phyloP scores from a whole-genome alignment of 225 moss, liverwort and hornwort genomes.

The Polytrichum commune region DNA sequence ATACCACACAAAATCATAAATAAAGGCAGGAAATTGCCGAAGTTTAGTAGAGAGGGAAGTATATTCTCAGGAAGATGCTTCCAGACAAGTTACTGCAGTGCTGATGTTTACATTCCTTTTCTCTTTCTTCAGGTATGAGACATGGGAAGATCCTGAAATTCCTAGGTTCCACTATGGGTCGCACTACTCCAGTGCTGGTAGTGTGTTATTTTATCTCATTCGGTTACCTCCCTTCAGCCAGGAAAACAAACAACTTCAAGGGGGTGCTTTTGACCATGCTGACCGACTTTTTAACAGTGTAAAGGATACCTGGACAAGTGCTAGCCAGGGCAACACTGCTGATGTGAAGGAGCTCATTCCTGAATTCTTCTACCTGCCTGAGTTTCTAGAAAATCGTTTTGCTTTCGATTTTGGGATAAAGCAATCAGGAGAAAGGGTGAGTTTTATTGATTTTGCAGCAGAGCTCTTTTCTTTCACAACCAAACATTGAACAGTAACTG shows the following conservation, averaged over 20 bases:
- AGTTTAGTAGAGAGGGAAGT: too few relatives aligned
- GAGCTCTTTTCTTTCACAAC: too few relatives aligned
- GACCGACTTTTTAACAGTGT: slow-evolving; percentile 89
- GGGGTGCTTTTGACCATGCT: slow-evolving; percentile 89
- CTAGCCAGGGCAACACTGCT: slow-evolving; percentile 89
- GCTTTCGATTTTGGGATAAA: slow-evolving; percentile 77
- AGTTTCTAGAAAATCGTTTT: slow-evolving; percentile 86
- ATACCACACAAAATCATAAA: too few relatives aligned
- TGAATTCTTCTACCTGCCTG: slow-evolving; percentile 88
- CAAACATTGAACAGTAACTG: too few relatives aligned
- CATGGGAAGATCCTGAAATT: slow-evolving; percentile 96
- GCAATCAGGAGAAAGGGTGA: slow-evolving; percentile 79
- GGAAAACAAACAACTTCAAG: slow-evolving; percentile 84
- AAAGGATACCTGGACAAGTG: slow-evolving; percentile 91
- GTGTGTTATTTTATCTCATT: slow-evolving; percentile 88
- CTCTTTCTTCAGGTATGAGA: slow-evolving; percentile 63
- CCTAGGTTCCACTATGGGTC: slow-evolving; percentile 94
- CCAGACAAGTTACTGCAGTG: too few relatives aligned
- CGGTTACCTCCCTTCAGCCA: slow-evolving; percentile 82
- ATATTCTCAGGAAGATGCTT: too few relatives aligned
- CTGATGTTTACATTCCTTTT: background rate
- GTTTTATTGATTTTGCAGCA: background rate
- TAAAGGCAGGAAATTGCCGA: too few relatives aligned
- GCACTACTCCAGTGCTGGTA: slow-evolving; percentile 92
- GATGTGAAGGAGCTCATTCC: slow-evolving; percentile 93